Percentiles rank a stretch among this genome's conserved stretches.
Conservation (phyloP, 108 stramenopile species). For the Conticribra guillardii region DNA sequence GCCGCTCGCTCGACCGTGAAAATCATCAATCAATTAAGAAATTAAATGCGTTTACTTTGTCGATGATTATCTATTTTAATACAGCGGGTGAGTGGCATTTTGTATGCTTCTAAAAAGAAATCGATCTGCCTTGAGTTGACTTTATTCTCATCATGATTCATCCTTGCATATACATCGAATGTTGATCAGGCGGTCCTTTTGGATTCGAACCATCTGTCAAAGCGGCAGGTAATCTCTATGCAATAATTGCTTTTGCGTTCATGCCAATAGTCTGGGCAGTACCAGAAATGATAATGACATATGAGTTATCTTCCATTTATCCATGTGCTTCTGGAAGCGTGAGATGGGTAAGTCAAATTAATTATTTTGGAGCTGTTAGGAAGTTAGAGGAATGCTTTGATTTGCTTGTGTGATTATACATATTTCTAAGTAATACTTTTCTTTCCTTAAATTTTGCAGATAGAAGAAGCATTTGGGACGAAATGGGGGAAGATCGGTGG, state of each 20-base stretch:
- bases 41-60: too few species aligned
- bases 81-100: too few species aligned
- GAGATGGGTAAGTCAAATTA: constrained; percentile 77
- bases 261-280: constrained; percentile 91
- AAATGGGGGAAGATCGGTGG: constrained; percentile 83
- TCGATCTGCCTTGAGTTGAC: too few species aligned
- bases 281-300: constrained; percentile 93
- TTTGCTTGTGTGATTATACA: too few species aligned
- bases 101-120: too few species aligned
- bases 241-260: constrained; percentile 82
- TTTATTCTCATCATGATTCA: too few species aligned
- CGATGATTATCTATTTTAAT: too few species aligned
- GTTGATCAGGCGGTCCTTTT: constrained; percentile 90
- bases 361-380: too few species aligned
- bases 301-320: constrained; percentile 86
- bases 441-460: constrained; percentile 8
- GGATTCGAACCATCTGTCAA: constrained; percentile 87
- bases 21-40: too few species aligned
- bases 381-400: too few species aligned
- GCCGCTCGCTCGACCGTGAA: too few species aligned
- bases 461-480: constrained; percentile 88
- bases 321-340: constrained; percentile 92
- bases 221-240: constrained; percentile 81
- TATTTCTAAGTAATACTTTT: background rate
- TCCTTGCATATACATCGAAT: too few species aligned